These are phyloP conservation scores for Enterocytospora artemiae DNA, from an alignment of 371 early-diverging fungal species.

Conservation along the genomic window DNA sequence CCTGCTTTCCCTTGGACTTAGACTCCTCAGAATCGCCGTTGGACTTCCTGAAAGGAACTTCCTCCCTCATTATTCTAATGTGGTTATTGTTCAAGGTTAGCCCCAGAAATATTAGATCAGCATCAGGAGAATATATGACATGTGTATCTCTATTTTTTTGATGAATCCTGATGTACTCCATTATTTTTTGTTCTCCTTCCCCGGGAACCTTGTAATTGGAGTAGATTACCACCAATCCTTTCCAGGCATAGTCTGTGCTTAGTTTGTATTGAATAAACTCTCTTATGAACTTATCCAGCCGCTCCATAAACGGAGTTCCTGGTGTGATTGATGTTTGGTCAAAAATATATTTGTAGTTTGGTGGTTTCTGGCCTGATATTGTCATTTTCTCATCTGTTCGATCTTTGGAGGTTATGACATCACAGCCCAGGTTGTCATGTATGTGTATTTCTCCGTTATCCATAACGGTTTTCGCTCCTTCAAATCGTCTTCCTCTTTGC, in stretches of 20 bases:
- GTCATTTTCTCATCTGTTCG: constrained; percentile 53
- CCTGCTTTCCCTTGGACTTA: not conserved
- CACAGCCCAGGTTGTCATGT: not conserved
- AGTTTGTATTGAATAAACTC: constrained; percentile 77
- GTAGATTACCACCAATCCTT: constrained; percentile 68
- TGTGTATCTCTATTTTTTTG: constrained; percentile 72
- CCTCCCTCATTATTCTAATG: constrained; percentile 87
- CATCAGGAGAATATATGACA: constrained; percentile 91
- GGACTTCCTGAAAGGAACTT: constrained; percentile 69
- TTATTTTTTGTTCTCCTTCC: constrained; percentile 99
- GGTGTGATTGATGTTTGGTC: constrained; percentile 98
- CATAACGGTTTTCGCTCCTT: constrained; percentile 67
- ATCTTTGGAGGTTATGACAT: not conserved
- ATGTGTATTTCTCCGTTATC: constrained; percentile 8
- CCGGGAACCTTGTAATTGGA: constrained; percentile 89
- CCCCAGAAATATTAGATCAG: constrained; percentile 95
- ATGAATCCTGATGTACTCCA: constrained; percentile 84
- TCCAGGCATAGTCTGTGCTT: constrained; percentile 75
- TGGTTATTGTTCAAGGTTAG: constrained; percentile 90
- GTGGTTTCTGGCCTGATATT: too few species aligned
- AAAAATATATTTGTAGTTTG: constrained; percentile 65
- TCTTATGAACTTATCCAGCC: constrained; percentile 69
- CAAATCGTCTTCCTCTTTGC: constrained; percentile 90
- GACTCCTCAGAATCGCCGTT: constrained; percentile 53
- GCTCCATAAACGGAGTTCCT: constrained; percentile 93